phyloP scores from a whole-genome alignment of 331 rosid genomes.

The Cucumis variabilis region DNA sequence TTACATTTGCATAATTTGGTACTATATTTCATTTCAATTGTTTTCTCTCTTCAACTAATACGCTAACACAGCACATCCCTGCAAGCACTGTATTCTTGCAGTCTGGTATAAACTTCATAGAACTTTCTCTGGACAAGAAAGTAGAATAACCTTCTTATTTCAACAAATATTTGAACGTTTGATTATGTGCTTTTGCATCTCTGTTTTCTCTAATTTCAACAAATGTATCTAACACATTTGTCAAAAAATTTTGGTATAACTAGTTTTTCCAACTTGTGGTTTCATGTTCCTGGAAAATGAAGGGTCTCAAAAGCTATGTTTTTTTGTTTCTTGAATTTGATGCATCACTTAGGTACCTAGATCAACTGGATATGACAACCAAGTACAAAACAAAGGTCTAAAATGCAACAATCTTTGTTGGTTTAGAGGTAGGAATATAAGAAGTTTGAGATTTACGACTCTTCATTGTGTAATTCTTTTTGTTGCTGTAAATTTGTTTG shows the following conservation, averaged over 20 bases:
- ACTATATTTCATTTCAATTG: neutral
- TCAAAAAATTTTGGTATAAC: slow-evolving; percentile 45
- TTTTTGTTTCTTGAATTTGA: slow-evolving; percentile 30
- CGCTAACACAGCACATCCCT: too few species aligned
- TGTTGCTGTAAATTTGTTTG: too few species aligned
- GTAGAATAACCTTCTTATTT: neutral
- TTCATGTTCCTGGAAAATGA: neutral
- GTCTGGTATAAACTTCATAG: slow-evolving; percentile 8
- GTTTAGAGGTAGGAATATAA: too few species aligned
- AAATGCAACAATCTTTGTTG: too few species aligned
- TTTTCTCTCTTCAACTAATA: neutral
- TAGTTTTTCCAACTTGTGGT: neutral
- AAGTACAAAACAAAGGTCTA: slow-evolving; percentile 73
- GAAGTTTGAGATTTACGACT: too few species aligned
- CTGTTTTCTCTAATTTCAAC: neutral
- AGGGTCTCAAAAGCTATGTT: neutral
- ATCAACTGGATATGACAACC: slow-evolving; percentile 90
- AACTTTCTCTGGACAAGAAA: neutral
- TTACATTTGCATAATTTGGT: too few species aligned
- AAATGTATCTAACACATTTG: slow-evolving; percentile 70
- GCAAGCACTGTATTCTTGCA: neutral
- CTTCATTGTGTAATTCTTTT: too few species aligned
- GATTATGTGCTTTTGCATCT: neutral
- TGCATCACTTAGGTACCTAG: slow-evolving; percentile 70
- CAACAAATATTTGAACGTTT: neutral